Conservation (phyloP, 768 basidiomycete genomes). For the Zangia roseola region DNA sequence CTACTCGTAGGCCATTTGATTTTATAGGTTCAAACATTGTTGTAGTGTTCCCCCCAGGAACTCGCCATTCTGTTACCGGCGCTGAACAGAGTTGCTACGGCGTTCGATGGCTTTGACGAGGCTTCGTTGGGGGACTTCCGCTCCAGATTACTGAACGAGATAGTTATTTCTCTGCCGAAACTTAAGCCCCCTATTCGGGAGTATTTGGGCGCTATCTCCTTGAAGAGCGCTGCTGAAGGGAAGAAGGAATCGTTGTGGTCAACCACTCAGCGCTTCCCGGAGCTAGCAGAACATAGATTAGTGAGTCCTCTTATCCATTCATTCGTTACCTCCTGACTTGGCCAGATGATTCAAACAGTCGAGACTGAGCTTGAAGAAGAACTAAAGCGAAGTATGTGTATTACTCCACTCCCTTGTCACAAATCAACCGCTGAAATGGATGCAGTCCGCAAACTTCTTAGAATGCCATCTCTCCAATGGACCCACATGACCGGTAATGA, state of each 20-base stretch:
- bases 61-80: slow-evolving; percentile 72
- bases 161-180: slow-evolving; percentile 66
- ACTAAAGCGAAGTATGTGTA: slow-evolving; percentile 56
- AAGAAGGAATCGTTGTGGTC: slow-evolving; percentile 72
- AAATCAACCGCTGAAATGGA: slow-evolving; percentile 2
- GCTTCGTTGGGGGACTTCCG: slow-evolving; percentile 54
- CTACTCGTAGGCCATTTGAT: neutral
- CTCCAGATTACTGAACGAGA: slow-evolving; percentile 66
- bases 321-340: neutral
- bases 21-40: neutral
- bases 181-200: slow-evolving; percentile 53
- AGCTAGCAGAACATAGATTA: slow-evolving; percentile 55
- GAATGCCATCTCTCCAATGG: slow-evolving; percentile 73
- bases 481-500: slow-evolving; percentile 66
- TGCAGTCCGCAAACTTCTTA: slow-evolving; percentile 69
- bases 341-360: slow-evolving; percentile 62
- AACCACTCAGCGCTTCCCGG: slow-evolving; percentile 49
- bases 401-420: neutral
- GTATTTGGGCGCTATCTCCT: slow-evolving; percentile 54
- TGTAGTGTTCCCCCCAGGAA: slow-evolving; percentile 81
- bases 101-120: slow-evolving; percentile 52
- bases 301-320: slow-evolving; percentile 40
- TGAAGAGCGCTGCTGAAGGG: slow-evolving; percentile 63
- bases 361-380: slow-evolving; percentile 75
- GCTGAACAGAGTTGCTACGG: slow-evolving; percentile 64